These are phyloP conservation scores for Hypoxylon sp. DNA, from an alignment of 2,329 filamentous ascomycete genomes.

Conservation along the genomic window DNA sequence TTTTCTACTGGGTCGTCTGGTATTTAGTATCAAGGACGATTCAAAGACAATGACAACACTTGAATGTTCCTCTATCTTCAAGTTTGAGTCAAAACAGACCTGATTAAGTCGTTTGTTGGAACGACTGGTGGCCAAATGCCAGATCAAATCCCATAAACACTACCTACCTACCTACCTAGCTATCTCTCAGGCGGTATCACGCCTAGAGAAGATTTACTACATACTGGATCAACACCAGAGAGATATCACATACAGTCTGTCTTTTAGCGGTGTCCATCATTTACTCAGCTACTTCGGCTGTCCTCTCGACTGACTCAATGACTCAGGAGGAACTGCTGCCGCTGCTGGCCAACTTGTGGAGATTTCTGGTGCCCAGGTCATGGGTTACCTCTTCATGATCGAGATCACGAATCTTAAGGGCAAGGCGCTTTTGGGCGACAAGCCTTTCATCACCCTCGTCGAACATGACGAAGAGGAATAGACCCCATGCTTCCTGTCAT, in stretches of 20 bases:
- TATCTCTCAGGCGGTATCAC: too few species aligned
- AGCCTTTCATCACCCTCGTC: slow-evolving; percentile 83
- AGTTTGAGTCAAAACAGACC: slow-evolving; percentile 6
- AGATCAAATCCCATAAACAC: slow-evolving; percentile 12
- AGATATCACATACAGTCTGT: slow-evolving; percentile 23
- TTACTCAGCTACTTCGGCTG: slow-evolving; percentile 27
- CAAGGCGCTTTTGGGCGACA: slow-evolving; percentile 82
- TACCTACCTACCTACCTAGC: too few species aligned
- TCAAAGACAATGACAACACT: slow-evolving; percentile 9
- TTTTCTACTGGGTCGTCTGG: slow-evolving; percentile 1
- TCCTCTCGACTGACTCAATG: slow-evolving; percentile 37
- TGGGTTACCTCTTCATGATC: slow-evolving; percentile 94
- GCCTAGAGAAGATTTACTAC: too few species aligned
- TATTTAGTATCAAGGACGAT: background rate
- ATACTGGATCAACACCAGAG: slow-evolving; percentile 5
- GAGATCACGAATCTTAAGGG: slow-evolving; percentile 95
- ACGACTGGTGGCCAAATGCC: slow-evolving; percentile 9
- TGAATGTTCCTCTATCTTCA: slow-evolving; percentile 4
- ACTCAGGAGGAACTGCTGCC: slow-evolving; percentile 83
- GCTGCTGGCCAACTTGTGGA: slow-evolving; percentile 87
- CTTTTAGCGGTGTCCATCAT: slow-evolving; percentile 15
- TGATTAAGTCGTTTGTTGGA: slow-evolving; percentile 5
- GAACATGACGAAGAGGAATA: slow-evolving; percentile 56
- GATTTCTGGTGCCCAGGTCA: slow-evolving; percentile 83
- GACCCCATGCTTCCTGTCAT: slow-evolving; percentile 16